These are phyloP conservation scores for Phytophthora citricola DNA, from an alignment of 352 stramenopile species.

Conservation along the genomic window DNA sequence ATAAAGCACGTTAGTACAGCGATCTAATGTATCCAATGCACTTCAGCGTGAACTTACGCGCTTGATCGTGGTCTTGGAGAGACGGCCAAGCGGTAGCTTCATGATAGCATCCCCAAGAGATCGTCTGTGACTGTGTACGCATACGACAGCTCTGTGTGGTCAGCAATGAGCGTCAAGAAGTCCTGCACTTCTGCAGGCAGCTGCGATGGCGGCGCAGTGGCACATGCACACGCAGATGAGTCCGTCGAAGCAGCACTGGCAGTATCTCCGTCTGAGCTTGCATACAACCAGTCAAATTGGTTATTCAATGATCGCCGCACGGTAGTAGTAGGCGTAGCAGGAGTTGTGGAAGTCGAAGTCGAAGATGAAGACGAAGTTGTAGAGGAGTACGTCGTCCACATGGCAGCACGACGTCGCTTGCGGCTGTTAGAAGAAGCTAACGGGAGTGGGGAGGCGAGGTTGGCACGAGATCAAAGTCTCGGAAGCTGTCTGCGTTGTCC, in stretches of 20 bases:
- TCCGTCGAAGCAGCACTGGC: constrained; percentile 12
- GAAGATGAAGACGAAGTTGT: constrained; percentile 3
- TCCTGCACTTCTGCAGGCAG: constrained; percentile 57
- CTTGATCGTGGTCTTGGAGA: constrained; percentile 69
- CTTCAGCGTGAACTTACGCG: constrained; percentile 35
- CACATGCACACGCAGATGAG: constrained; percentile 25
- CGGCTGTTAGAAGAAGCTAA: constrained; percentile 28
- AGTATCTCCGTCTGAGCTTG: constrained; percentile 28
- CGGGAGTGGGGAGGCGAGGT: constrained; percentile 32
- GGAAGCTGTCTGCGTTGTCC: constrained; percentile 38
- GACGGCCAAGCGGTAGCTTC: constrained; percentile 56
- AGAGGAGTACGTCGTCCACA: constrained; percentile 34
- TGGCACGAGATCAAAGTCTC: constrained; percentile 42
- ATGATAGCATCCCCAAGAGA: constrained; percentile 45
- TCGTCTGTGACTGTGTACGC: constrained; percentile 45
- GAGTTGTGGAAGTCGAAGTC: constrained; percentile 9
- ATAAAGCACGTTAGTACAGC: constrained; percentile 8
- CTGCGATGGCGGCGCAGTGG: constrained; percentile 40
- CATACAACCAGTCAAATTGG: constrained; percentile 42
- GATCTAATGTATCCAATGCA: no score
- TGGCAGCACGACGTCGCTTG: constrained; percentile 37
- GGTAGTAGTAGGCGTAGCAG: constrained; percentile 18
- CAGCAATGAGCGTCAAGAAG: constrained; percentile 56
- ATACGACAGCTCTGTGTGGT: constrained; percentile 51
- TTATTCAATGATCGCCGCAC: constrained; percentile 27